Evolutionary conservation across 495 filamentous ascomycete species (phyloP).

Genomic region (Clavariopsis aquatica): DNA sequence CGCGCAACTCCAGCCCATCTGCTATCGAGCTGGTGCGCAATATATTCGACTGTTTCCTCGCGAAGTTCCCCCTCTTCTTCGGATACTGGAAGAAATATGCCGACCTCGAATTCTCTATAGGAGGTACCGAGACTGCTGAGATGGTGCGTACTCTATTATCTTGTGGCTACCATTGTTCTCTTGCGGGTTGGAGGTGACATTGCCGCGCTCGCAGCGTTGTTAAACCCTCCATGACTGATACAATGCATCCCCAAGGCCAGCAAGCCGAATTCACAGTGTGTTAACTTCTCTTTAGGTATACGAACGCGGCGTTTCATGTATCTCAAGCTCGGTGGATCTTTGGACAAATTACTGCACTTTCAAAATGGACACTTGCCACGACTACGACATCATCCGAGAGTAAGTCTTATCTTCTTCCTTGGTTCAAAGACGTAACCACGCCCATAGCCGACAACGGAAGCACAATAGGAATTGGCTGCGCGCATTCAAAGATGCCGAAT

Average conservation of each 20-base stretch:
- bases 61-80: constrained; percentile 93
- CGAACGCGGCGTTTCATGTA: constrained; percentile 90
- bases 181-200: too few relatives aligned
- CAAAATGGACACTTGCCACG: constrained; percentile 96
- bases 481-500: too few relatives aligned
- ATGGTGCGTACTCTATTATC: constrained; percentile 63
- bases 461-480: neutral
- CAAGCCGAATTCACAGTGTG: neutral
- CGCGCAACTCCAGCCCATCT: constrained; percentile 93
- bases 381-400: constrained; percentile 95
- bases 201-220: too few relatives aligned
- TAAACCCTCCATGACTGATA: too few relatives aligned
- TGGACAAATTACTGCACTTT: constrained; percentile 97
- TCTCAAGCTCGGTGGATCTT: constrained; percentile 88
- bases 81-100: constrained; percentile 99
- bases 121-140: constrained; percentile 94
- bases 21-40: constrained; percentile 82
- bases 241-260: too few relatives aligned
- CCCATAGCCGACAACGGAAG: constrained; percentile 7
- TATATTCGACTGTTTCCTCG: constrained; percentile 87
- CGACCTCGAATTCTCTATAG: constrained; percentile 93
- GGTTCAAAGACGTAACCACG: constrained; percentile 46
- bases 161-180: too few relatives aligned
- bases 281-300: constrained; percentile 62
- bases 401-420: constrained; percentile 83